Evolutionary conservation across 176 grass and related monocot species (phyloP).

Genomic region (Aegilops umbellulata): DNA sequence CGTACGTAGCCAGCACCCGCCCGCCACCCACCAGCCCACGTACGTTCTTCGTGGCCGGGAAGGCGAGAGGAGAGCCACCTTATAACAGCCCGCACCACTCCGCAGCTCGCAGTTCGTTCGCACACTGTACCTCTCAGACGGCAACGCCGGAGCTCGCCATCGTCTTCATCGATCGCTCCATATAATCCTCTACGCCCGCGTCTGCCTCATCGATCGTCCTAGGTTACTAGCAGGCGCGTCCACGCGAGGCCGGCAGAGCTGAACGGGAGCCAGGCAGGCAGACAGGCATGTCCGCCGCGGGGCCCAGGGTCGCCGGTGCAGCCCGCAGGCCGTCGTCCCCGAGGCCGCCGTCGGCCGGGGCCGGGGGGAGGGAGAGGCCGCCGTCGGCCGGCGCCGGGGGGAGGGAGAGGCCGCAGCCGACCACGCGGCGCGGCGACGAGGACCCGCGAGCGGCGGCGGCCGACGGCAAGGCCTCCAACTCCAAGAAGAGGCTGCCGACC

Average conservation of each 20-base stretch:
- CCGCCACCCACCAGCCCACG: slow-evolving; percentile 10
- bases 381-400: not conserved
- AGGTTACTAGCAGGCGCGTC: too few relatives aligned
- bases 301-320: not conserved
- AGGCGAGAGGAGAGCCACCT: not conserved
- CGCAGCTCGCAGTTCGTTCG: not conserved
- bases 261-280: not conserved
- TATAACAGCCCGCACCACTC: slow-evolving; percentile 12
- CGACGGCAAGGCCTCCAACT: not conserved
- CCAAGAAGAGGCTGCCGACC: not conserved
- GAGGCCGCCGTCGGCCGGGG: not conserved
- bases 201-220: not conserved
- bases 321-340: slow-evolving; percentile 28
- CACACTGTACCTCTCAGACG: not conserved
- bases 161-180: not conserved
- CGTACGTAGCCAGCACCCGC: not conserved
- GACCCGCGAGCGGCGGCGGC: not conserved
- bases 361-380: not conserved
- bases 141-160: not conserved
- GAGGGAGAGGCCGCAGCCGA: not conserved
- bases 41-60: not conserved
- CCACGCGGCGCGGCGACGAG: not conserved
- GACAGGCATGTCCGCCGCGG: slow-evolving; percentile 32
- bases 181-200: not conserved
- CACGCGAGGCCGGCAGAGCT: not conserved